Evolutionary conservation across 2,329 filamentous ascomycete species (phyloP).

Genomic region (Eutypella sp.): DNA sequence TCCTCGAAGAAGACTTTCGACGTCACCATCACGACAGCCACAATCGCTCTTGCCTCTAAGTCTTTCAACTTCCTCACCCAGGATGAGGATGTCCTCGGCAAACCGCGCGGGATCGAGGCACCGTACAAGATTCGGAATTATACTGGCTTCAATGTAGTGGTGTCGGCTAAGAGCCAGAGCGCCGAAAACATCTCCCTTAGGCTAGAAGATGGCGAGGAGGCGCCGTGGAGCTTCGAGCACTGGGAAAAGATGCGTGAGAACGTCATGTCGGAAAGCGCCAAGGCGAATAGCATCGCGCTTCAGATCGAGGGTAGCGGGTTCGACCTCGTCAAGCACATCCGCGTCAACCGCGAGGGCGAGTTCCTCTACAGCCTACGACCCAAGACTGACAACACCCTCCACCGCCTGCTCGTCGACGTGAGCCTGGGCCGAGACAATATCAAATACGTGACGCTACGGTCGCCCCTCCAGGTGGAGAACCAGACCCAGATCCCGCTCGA

Average conservation of each 20-base stretch:
- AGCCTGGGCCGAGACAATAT: constrained; percentile 90
- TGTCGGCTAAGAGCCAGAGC: constrained; percentile 69
- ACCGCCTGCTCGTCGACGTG: constrained; percentile 88
- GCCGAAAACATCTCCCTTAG: constrained; percentile 68
- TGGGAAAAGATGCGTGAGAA: constrained; percentile 95
- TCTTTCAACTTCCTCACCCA: constrained; percentile 85
- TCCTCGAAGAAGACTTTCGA: constrained; percentile 89
- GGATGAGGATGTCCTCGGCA: constrained; percentile 87
- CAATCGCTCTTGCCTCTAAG: constrained; percentile 88
- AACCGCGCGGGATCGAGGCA: constrained; percentile 84
- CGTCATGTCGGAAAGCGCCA: constrained; percentile 75
- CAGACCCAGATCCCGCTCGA: constrained; percentile 95
- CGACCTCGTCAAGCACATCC: constrained; percentile 80
- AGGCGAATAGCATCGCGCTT: constrained; percentile 70
- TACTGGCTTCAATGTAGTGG: constrained; percentile 83
- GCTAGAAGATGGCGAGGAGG: constrained; percentile 82
- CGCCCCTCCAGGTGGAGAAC: constrained; percentile 88
- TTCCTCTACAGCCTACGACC: constrained; percentile 84
- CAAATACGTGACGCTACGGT: constrained; percentile 95
- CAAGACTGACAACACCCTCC: constrained; percentile 76
- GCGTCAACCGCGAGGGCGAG: constrained; percentile 91
- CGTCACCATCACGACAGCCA: constrained; percentile 85
- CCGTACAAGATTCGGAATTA: constrained; percentile 94
- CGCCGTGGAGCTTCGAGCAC: constrained; percentile 94
- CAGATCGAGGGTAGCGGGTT: constrained; percentile 91